Conservation (phyloP, 176 grass and related monocot genomes). For the Luzula sylvatica region DNA sequence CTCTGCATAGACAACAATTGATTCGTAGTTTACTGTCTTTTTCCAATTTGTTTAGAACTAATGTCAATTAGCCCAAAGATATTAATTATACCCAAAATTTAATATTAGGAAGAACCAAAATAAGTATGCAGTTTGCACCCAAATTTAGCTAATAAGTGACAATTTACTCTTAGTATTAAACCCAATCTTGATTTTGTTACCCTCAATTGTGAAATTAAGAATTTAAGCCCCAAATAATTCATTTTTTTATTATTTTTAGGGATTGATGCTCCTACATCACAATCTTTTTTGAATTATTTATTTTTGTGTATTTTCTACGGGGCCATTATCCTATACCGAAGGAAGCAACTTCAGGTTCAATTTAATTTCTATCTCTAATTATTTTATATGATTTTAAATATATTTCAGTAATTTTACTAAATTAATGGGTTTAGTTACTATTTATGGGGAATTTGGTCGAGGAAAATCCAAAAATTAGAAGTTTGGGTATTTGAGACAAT, state of each 20-base stretch:
- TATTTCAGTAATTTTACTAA: not conserved
- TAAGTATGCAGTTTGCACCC: too few relatives aligned
- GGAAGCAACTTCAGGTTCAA: constrained; percentile 42
- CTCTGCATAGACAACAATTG: too few relatives aligned
- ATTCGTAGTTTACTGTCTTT: too few relatives aligned
- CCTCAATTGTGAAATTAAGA: too few relatives aligned
- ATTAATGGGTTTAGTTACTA: not conserved
- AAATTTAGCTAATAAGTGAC: too few relatives aligned
- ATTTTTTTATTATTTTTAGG: constrained; percentile 19
- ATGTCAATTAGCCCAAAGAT: too few relatives aligned
- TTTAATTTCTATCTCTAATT: not conserved
- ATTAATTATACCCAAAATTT: too few relatives aligned
- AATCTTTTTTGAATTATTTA: constrained; percentile 61
- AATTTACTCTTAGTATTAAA: too few relatives aligned
- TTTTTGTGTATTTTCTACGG: constrained; percentile 44
- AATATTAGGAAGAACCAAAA: too few relatives aligned
- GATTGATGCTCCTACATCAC: constrained; percentile 49
- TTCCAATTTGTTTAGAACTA: too few relatives aligned
- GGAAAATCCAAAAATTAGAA: not conserved
- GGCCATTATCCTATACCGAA: constrained; percentile 25
- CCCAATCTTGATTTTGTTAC: too few relatives aligned
- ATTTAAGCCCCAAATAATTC: too few relatives aligned
- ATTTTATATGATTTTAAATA: not conserved
- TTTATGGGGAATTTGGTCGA: not conserved
- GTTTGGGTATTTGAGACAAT: not conserved